Percentiles rank a stretch among this genome's conserved stretches.
Evolutionary conservation across 495 filamentous ascomycete species (phyloP).

Genomic region (Lasiosphaeria hispida): DNA sequence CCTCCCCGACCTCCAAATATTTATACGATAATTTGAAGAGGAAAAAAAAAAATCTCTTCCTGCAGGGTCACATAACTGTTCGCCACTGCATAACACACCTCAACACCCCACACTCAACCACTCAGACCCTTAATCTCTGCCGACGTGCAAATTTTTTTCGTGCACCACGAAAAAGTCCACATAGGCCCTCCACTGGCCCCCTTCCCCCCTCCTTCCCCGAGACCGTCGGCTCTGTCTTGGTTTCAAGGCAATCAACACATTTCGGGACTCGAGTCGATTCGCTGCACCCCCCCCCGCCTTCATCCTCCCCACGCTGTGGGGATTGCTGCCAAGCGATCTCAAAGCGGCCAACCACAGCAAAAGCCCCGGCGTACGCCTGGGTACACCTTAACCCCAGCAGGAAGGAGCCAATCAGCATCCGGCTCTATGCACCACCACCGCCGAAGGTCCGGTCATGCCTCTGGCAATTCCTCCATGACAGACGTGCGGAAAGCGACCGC

Average conservation of each 20-base stretch:
- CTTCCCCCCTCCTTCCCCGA: neutral
- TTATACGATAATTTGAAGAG: neutral
- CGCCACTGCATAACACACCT: constrained; percentile 28
- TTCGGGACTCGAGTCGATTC: too few species aligned
- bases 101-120: constrained; percentile 11
- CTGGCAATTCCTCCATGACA: constrained; percentile 48
- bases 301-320: constrained; percentile 9
- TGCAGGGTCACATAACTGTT: constrained; percentile 30
- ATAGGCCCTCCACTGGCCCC: constrained; percentile 11
- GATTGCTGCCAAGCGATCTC: constrained; percentile 6
- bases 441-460: constrained; percentile 47
- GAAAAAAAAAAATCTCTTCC: constrained; percentile 28
- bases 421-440: constrained; percentile 48
- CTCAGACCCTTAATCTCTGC: neutral
- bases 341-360: constrained; percentile 19
- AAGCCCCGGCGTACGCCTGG: constrained; percentile 6
- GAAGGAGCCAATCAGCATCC: constrained; percentile 27
- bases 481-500: constrained; percentile 45
- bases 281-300: constrained; percentile 7
- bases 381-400: neutral
- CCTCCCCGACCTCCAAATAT: neutral
- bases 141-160: constrained; percentile 12
- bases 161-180: constrained; percentile 6
- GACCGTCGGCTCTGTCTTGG: neutral
- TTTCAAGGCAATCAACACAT: too few species aligned